A percentile compares a stretch with the other conserved stretches of the same genome.
These are phyloP conservation scores for Mycena kentingensis DNA, from an alignment of 768 basidiomycete species.

Conservation along the genomic window DNA sequence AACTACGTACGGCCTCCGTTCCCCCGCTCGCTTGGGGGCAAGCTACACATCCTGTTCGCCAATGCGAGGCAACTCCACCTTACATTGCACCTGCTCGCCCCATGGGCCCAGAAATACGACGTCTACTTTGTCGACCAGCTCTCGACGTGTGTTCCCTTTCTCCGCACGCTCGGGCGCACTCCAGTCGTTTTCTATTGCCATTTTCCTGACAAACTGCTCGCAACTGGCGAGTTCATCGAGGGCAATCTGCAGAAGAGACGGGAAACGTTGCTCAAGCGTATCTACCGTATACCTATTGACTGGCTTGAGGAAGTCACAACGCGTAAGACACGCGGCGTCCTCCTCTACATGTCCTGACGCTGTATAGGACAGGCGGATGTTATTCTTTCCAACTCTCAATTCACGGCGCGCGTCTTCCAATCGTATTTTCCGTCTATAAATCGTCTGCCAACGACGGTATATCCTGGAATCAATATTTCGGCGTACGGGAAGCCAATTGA, in stretches of 20 bases:
- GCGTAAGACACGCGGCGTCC: conserved; percentile 40
- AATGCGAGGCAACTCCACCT: conserved; percentile 89
- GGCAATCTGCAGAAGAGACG: conserved; percentile 46
- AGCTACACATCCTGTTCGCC: conserved; percentile 87
- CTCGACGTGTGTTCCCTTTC: conserved; percentile 85
- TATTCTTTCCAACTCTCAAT: conserved; percentile 88
- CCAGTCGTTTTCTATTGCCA: conserved; percentile 97
- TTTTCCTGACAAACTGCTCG: conserved; percentile 93
- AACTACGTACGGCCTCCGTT: conserved; percentile 73
- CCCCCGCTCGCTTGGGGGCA: conserved; percentile 77
- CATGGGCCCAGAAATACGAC: conserved; percentile 59
- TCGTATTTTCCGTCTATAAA: conserved; percentile 71
- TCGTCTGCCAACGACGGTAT: conserved; percentile 74
- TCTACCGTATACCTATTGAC: conserved; percentile 91
- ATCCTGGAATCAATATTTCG: conserved; percentile 87
- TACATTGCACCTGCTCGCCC: conserved; percentile 59
- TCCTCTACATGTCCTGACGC: conserved; percentile 1
- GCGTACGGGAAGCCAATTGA: conserved; percentile 62
- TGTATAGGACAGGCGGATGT: conserved; percentile 80
- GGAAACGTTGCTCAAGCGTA: conserved; percentile 57
- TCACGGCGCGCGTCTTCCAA: conserved; percentile 82
- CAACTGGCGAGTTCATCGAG: conserved; percentile 67
- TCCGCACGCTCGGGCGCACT: conserved; percentile 65
- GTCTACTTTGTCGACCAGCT: conserved; percentile 95
- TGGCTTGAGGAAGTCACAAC: conserved; percentile 89